Evolutionary conservation across 2,329 filamentous ascomycete species (phyloP).

Genomic region (Scopulariopsis brevicaulis): DNA sequence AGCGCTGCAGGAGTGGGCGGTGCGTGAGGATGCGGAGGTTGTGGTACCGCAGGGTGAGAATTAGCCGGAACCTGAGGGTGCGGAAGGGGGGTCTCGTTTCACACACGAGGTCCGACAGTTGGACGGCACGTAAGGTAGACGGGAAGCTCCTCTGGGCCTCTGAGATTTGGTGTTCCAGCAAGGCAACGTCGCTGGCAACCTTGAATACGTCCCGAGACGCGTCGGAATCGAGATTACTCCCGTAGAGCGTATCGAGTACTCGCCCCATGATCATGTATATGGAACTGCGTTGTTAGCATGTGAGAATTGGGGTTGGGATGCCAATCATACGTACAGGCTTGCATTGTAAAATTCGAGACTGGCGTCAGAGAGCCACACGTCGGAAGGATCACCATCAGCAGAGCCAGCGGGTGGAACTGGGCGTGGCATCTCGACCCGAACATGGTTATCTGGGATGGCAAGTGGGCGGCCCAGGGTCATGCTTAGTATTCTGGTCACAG

Average conservation of each 20-base stretch:
- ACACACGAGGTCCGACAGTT: neutral
- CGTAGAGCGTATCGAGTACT: conserved; percentile 1
- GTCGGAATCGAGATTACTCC: conserved; percentile 3
- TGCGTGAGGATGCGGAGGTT: conserved; percentile 7
- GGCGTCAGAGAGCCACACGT: neutral
- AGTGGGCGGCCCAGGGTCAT: conserved; percentile 4
- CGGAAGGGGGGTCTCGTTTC: neutral
- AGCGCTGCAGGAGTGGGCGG: conserved; percentile 6
- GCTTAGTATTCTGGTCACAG: neutral
- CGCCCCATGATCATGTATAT: conserved; percentile 2
- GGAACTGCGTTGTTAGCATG: neutral
- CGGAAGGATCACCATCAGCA: neutral
- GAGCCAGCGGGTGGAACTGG: neutral
- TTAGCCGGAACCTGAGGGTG: neutral
- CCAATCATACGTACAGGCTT: neutral
- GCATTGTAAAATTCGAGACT: conserved; percentile 4
- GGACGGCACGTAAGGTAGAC: neutral
- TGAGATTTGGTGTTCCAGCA: neutral
- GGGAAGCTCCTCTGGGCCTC: neutral
- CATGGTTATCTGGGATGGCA: conserved; percentile 2
- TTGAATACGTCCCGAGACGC: neutral
- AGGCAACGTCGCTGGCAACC: neutral
- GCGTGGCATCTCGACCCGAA: neutral
- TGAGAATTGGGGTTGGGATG: neutral
- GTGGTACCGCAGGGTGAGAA: conserved; percentile 5